phyloP scores from a whole-genome alignment of 495 filamentous ascomycete species.

The Aspergillus diversus region DNA sequence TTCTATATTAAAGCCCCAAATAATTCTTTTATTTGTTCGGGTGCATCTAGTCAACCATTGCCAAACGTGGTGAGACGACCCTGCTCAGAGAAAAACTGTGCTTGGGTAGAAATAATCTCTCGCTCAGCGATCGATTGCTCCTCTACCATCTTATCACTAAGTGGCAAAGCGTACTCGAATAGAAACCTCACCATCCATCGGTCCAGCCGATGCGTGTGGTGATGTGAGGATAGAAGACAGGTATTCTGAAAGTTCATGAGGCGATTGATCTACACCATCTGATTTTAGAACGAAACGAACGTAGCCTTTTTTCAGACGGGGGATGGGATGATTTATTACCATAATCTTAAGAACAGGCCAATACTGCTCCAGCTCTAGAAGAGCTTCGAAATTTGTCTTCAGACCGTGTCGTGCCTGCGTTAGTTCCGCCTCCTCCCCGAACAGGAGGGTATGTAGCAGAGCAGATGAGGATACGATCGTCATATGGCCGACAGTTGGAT shows the following conservation, averaged over 20 bases:
- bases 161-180: constrained; percentile 1
- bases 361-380: constrained; percentile 4
- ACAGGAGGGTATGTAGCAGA: constrained; percentile 1
- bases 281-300: background rate
- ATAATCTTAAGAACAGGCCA: constrained; percentile 1
- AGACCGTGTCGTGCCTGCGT: background rate
- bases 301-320: background rate
- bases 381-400: constrained; percentile 4
- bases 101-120: constrained; percentile 3
- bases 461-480: constrained; percentile 13
- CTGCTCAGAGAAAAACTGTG: background rate
- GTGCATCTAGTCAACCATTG: background rate
- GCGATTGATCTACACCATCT: background rate
- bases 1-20: too few relatives aligned
- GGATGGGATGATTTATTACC: background rate
- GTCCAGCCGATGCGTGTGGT: constrained; percentile 1
- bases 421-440: background rate
- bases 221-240: background rate
- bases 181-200: constrained; percentile 5
- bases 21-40: too few relatives aligned
- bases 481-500: constrained; percentile 11
- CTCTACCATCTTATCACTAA: background rate
- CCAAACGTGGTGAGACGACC: background rate
- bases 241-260: background rate
- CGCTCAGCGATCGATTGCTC: background rate